A percentile compares a stretch with the other conserved stretches of the same genome.
Conservation (phyloP, 768 basidiomycete species). For the Coprinopsis strossmayeri region DNA sequence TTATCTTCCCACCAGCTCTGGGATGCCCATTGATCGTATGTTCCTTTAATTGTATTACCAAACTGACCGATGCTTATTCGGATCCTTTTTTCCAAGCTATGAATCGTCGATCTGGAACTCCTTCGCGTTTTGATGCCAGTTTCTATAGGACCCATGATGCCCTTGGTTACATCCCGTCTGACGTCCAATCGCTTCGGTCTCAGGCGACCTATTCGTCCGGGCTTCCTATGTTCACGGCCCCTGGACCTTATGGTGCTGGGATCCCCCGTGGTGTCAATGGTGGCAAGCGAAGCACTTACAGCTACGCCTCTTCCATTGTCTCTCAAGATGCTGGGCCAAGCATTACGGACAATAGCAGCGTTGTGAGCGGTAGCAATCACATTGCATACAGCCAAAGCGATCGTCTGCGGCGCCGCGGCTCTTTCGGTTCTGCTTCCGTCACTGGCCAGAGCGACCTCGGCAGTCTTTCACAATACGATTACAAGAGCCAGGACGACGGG, state of each 20-base stretch:
- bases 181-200: constrained; percentile 91
- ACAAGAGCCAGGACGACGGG: constrained; percentile 86
- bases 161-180: constrained; percentile 89
- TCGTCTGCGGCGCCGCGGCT: constrained; percentile 69
- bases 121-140: constrained; percentile 90
- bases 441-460: constrained; percentile 74
- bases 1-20: constrained; percentile 42
- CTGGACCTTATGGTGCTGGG: constrained; percentile 64
- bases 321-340: constrained; percentile 83
- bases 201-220: constrained; percentile 96
- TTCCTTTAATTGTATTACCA: constrained; percentile 1
- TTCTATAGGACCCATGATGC: constrained; percentile 97
- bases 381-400: constrained; percentile 92
- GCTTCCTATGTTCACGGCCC: constrained; percentile 73
- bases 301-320: constrained; percentile 88
- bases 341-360: constrained; percentile 53
- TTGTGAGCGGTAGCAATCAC: constrained; percentile 43
- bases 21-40: constrained; percentile 46
- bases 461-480: constrained; percentile 70
- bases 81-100: constrained; percentile 19
- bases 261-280: constrained; percentile 57
- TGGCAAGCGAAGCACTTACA: constrained; percentile 70
- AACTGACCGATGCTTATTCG: background rate
- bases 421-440: constrained; percentile 63
- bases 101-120: constrained; percentile 76